Evolutionary conservation across 805 yeast species (phyloP).

Genomic region (Kodamaea sagamina): DNA sequence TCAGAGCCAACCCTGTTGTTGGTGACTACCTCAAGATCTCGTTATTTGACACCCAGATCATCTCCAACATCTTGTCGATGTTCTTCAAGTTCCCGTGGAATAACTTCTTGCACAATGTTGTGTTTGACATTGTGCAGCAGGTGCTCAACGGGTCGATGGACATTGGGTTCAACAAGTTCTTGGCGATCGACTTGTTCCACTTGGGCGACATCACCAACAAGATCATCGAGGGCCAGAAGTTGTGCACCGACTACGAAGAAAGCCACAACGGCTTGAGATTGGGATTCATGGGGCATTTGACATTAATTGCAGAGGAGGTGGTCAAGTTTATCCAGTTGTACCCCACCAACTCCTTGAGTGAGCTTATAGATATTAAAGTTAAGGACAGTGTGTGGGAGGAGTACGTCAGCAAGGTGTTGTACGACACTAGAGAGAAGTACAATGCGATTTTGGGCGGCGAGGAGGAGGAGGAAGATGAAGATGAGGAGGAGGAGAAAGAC

Average conservation of each 20-base stretch:
- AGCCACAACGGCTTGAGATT: slow-evolving; percentile 29
- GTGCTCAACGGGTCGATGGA: slow-evolving; percentile 50
- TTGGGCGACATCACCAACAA: slow-evolving; percentile 43
- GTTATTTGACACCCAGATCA: slow-evolving; percentile 45
- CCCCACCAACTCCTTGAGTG: slow-evolving; percentile 40
- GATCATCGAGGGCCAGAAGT: slow-evolving; percentile 48
- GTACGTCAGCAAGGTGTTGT: slow-evolving; percentile 79
- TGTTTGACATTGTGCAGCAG: slow-evolving; percentile 50
- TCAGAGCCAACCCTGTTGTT: slow-evolving; percentile 44
- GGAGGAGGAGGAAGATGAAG: slow-evolving; percentile 48
- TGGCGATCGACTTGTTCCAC: slow-evolving; percentile 61
- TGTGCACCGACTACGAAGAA: slow-evolving; percentile 29
- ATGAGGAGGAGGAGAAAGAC: slow-evolving; percentile 30
- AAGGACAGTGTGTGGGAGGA: slow-evolving; percentile 65
- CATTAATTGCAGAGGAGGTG: slow-evolving; percentile 34
- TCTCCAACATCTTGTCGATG: slow-evolving; percentile 44
- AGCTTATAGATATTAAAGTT: slow-evolving; percentile 38
- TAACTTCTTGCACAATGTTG: slow-evolving; percentile 49
- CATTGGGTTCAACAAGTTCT: slow-evolving; percentile 48
- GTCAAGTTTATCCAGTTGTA: slow-evolving; percentile 33
- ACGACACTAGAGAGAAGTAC: slow-evolving; percentile 90
- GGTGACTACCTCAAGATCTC: slow-evolving; percentile 47
- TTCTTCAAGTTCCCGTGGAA: slow-evolving; percentile 51
- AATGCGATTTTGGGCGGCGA: slow-evolving; percentile 91
- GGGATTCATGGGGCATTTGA: slow-evolving; percentile 36